phyloP scores from a whole-genome alignment of 257 asterid genomes.

The Solanum rostratum region DNA sequence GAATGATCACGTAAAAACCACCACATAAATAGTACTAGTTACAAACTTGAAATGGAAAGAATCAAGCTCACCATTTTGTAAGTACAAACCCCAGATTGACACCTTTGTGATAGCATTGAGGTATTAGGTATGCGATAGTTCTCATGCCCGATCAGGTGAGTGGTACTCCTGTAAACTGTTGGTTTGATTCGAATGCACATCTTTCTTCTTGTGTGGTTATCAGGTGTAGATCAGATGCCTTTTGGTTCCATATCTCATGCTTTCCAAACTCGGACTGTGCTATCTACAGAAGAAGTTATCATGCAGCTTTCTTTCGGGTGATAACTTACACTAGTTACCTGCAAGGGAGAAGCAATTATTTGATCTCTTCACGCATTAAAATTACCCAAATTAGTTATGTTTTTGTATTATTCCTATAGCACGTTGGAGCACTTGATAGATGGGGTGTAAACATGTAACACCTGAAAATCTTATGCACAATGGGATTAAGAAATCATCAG shows the following conservation, averaged over 20 bases:
- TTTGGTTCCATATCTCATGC: constrained; percentile 20
- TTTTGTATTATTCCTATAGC: background rate
- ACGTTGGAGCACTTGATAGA: background rate
- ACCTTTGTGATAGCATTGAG: background rate
- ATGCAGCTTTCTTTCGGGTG: constrained; percentile 88
- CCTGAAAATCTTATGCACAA: background rate
- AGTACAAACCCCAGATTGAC: background rate
- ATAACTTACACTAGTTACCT: constrained; percentile 93
- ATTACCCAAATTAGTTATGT: background rate
- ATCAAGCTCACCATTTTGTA: background rate
- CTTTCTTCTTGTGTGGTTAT: background rate
- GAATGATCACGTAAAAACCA: background rate
- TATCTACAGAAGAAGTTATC: constrained; percentile 88
- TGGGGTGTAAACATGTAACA: background rate
- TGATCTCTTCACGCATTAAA: background rate
- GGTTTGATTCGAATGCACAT: background rate
- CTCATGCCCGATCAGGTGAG: background rate
- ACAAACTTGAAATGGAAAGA: background rate
- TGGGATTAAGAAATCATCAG: background rate
- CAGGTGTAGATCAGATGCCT: background rate
- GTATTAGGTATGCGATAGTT: background rate
- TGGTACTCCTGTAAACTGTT: background rate
- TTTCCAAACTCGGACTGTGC: constrained; percentile 83
- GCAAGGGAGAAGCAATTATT: constrained; percentile 4
- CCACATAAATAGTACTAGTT: background rate